A percentile compares a stretch with the other conserved stretches of the same genome.
phyloP scores from a whole-genome alignment of 129 eudicot genomes.

The Artemisia tridentata region DNA sequence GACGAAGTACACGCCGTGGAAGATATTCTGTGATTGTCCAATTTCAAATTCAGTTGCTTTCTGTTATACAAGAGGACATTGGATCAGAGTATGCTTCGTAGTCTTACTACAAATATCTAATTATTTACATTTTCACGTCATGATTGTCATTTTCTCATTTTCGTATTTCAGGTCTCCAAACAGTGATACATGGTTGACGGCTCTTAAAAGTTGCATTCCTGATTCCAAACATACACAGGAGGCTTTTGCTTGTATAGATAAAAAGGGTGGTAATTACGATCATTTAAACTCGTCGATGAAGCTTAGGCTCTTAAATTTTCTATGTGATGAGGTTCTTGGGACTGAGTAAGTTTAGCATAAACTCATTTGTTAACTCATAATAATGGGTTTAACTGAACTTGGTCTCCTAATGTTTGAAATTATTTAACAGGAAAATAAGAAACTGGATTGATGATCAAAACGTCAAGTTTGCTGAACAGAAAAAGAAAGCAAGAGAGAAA shows the following conservation, averaged over 20 bases:
- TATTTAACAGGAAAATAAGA: conserved; percentile 39
- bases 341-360: conserved; percentile 43
- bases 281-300: conserved; percentile 55
- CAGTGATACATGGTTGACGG: conserved; percentile 49
- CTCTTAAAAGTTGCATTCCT: conserved; percentile 43
- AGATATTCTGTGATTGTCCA: conserved; percentile 43
- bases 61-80: conserved; percentile 44
- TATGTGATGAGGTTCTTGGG: conserved; percentile 73
- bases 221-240: conserved; percentile 31
- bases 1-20: conserved; percentile 44
- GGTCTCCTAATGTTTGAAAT: background rate
- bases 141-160: background rate
- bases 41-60: conserved; percentile 57
- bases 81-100: conserved; percentile 36
- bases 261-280: conserved; percentile 42
- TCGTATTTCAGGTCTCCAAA: conserved; percentile 37
- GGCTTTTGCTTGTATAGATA: conserved; percentile 37
- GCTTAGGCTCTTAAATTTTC: conserved; percentile 49
- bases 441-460: conserved; percentile 57
- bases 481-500: conserved; percentile 47
- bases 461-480: conserved; percentile 38
- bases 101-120: background rate
- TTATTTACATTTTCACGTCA: background rate
- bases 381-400: conserved; percentile 1
- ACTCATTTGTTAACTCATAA: background rate